Evolutionary conservation across 495 filamentous ascomycete genomes (phyloP).

Genomic region (Talaromyces nanjingensis): DNA sequence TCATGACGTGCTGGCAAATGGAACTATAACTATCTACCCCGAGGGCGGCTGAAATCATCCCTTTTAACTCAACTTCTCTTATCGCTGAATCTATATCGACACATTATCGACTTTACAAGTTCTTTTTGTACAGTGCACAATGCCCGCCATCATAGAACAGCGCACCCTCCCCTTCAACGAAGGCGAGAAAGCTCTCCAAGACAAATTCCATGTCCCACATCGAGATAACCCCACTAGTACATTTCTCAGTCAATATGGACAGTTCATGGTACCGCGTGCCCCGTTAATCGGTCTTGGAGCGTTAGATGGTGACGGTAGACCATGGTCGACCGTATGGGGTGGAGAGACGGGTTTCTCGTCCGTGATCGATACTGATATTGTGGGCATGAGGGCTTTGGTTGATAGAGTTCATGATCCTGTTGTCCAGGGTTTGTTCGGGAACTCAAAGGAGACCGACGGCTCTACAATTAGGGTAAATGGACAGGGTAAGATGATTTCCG

Average conservation of each 20-base stretch:
- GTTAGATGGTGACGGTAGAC: conserved; percentile 52
- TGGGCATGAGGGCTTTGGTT: conserved; percentile 54
- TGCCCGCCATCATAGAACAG: conserved; percentile 33
- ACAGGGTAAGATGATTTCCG: conserved; percentile 45
- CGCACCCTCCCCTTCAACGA: conserved; percentile 38
- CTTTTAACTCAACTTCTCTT: not conserved
- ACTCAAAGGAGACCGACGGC: conserved; percentile 22
- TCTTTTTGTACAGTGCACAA: conserved; percentile 11
- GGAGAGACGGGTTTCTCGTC: conserved; percentile 60
- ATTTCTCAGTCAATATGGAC: conserved; percentile 46
- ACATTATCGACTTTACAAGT: not conserved
- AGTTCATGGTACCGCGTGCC: conserved; percentile 44
- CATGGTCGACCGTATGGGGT: conserved; percentile 71
- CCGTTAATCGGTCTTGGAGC: conserved; percentile 67
- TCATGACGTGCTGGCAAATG: not conserved
- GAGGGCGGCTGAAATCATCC: not conserved
- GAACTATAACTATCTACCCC: not conserved
- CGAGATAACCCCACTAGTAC: conserved; percentile 55
- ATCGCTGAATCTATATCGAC: not conserved
- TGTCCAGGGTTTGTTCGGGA: conserved; percentile 41
- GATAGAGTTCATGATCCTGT: conserved; percentile 60
- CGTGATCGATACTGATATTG: conserved; percentile 46
- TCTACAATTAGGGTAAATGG: conserved; percentile 25
- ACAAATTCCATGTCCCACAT: conserved; percentile 35
- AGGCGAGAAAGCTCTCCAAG: conserved; percentile 45